Base-by-base conservation (phyloP, 768 basidiomycete species). In the Megacollybia marginata region DNA sequence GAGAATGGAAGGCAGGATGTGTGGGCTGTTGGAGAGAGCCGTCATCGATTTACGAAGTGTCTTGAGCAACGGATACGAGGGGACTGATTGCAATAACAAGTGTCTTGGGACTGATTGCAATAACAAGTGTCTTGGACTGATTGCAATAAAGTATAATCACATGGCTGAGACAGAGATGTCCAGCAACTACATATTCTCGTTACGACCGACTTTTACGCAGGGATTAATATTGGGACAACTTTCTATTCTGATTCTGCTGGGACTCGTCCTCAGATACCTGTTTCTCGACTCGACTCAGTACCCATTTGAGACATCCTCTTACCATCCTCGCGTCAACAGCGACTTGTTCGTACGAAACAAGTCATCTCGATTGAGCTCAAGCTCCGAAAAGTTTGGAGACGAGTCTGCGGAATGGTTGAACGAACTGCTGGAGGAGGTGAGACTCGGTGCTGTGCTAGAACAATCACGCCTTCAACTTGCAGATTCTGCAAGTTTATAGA, bases 371-470 rank as follows among this genome's bases (percentile, higher is more conserved):
- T 52, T 59, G 19, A 58, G 57, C 33, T 54, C 61, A 38, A 51
- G 55, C 11, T 51, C 56, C 16, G 64, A 65, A 50, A 62, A 33
- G 45, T 53, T 53, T 19, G 44, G 52, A 8, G 52, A 52, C 28
- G 58, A 97, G 64, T 87, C 90, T 1, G 78, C 85, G 20, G 89
- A 90, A 59, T 98, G 96, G 96, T 76, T 98, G 53, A 98, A 96
- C 63, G 70, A 79, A 18, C 72, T 99, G 32, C 66, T 92, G 50
- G 82, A 80, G 44, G 90, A 96, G 75, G 93, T 59, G 47, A 42
- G 42, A 34, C 47, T 47, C n/a, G 32, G 16, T 44, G 20, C 4
- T 28, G 23, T 28, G 23, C 23, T 28, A 3, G 23, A 28, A 28
- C 23, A 28, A 28, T 28, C 23, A 28, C 23, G 23, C 6, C 28